Percentiles rank a stretch among this genome's conserved stretches.
Conservation (phyloP, 1,284 basidiomycete species). For the Thelephora terrestris region DNA sequence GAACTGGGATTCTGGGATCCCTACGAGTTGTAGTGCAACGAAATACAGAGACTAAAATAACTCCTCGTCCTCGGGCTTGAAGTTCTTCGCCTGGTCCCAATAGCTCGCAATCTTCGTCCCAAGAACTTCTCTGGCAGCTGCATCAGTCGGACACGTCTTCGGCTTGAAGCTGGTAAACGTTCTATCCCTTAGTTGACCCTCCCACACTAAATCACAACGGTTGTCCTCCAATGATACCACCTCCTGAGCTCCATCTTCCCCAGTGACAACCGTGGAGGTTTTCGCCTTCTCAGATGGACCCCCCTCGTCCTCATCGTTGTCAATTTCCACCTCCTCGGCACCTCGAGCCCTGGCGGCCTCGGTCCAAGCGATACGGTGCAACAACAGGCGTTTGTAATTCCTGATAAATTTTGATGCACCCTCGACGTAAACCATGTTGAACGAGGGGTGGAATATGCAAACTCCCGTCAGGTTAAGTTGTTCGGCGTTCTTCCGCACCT, state of each 20-base stretch:
- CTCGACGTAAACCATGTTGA: constrained; percentile 91
- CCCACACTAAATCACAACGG: constrained; percentile 87
- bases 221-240: constrained; percentile 70
- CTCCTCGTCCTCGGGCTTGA: constrained; percentile 70
- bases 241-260: constrained; percentile 20
- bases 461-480: constrained; percentile 84
- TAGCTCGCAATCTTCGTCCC: constrained; percentile 78
- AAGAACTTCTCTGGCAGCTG: constrained; percentile 74
- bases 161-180: constrained; percentile 76
- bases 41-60: constrained; percentile 31
- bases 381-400: constrained; percentile 84
- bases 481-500: constrained; percentile 93
- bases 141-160: constrained; percentile 79
- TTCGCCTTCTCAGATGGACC: constrained; percentile 16
- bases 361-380: constrained; percentile 89
- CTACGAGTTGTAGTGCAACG: no score
- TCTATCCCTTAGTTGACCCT: constrained; percentile 80
- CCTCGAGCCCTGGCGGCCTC: constrained; percentile 78
- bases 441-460: constrained; percentile 81
- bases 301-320: constrained; percentile 38
- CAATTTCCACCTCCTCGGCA: constrained; percentile 57
- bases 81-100: constrained; percentile 93
- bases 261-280: constrained; percentile 21
- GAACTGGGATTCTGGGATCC: no score
- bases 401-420: constrained; percentile 82